Conservation (phyloP, 148 eudicot genomes). For the Mesembryanthemum crystallinum region DNA sequence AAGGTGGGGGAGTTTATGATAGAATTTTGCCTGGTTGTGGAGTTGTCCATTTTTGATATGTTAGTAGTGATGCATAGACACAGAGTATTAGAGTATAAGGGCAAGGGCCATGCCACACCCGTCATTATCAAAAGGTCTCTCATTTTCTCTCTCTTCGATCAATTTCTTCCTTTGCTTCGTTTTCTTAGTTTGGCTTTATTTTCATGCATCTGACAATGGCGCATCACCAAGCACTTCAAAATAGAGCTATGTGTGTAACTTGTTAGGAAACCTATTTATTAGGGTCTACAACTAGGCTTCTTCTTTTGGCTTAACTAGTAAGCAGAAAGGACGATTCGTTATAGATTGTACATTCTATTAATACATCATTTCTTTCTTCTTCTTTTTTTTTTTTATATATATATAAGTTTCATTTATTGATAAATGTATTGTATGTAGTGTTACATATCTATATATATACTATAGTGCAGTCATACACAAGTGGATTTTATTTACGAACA, state of each 20-base stretch:
- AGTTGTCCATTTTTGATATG: background rate
- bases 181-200: background rate
- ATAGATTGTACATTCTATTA: too few relatives aligned
- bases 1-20: background rate
- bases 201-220: slow-evolving; percentile 3
- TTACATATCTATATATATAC: too few relatives aligned
- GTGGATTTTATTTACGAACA: too few relatives aligned
- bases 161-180: background rate
- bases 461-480: too few relatives aligned
- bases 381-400: too few relatives aligned
- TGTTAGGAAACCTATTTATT: background rate
- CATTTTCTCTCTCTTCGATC: too few relatives aligned
- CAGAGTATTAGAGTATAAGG: too few relatives aligned
- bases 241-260: slow-evolving; percentile 14
- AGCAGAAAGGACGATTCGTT: background rate
- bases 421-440: too few relatives aligned
- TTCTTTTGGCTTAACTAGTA: background rate
- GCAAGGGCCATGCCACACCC: slow-evolving; percentile 1
- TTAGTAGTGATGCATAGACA: background rate
- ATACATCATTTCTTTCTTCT: too few relatives aligned
- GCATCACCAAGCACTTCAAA: background rate
- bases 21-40: background rate
- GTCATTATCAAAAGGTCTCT: slow-evolving; percentile 10
- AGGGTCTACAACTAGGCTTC: background rate
- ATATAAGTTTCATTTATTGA: too few relatives aligned